Percentiles rank a stretch among this genome's conserved stretches.
These are phyloP conservation scores for Fusarium sp. DNA, from an alignment of 2,329 filamentous ascomycete species.

Conservation along the genomic window DNA sequence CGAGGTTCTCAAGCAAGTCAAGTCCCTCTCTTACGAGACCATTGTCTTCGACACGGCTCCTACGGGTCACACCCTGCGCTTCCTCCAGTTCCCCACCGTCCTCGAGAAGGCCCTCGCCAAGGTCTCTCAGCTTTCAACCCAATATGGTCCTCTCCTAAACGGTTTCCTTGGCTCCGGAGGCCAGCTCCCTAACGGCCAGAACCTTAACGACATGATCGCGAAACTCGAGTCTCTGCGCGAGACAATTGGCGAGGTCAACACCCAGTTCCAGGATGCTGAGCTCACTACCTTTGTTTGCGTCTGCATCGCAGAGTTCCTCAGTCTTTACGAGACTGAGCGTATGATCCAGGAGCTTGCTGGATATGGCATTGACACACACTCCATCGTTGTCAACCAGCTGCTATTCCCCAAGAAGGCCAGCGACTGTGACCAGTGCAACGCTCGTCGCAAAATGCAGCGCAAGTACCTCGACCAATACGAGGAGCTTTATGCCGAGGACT, in stretches of 20 bases:
- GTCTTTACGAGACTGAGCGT: slow-evolving; percentile 96
- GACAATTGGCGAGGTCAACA: slow-evolving; percentile 95
- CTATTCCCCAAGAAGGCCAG: slow-evolving; percentile 89
- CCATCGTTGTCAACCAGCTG: slow-evolving; percentile 98
- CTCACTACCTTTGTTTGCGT: slow-evolving; percentile 98
- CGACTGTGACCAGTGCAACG: slow-evolving; percentile 94
- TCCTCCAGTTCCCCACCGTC: slow-evolving; percentile 97
- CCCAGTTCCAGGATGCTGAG: slow-evolving; percentile 96
- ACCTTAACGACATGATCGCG: slow-evolving; percentile 88
- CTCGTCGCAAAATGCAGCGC: slow-evolving; percentile 96
- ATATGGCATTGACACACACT: slow-evolving; percentile 95
- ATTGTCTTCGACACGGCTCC: slow-evolving; percentile 99
- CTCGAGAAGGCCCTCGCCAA: slow-evolving; percentile 99
- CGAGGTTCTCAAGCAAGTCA: slow-evolving; percentile 99
- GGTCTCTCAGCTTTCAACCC: slow-evolving; percentile 89
- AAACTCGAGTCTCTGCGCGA: slow-evolving; percentile 94
- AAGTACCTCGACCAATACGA: slow-evolving; percentile 99
- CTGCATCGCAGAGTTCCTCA: slow-evolving; percentile 97
- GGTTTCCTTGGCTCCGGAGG: slow-evolving; percentile 85
- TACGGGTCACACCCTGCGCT: slow-evolving; percentile 96
- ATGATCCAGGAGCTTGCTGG: slow-evolving; percentile 98
- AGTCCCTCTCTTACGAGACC: slow-evolving; percentile 97
- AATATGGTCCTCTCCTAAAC: slow-evolving; percentile 96
- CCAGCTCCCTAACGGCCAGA: slow-evolving; percentile 88
- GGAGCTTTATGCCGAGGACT: slow-evolving; percentile 93